Base-by-base conservation (phyloP, 1,139 yeast genomes). In the Arxiozyma telluris region DNA sequence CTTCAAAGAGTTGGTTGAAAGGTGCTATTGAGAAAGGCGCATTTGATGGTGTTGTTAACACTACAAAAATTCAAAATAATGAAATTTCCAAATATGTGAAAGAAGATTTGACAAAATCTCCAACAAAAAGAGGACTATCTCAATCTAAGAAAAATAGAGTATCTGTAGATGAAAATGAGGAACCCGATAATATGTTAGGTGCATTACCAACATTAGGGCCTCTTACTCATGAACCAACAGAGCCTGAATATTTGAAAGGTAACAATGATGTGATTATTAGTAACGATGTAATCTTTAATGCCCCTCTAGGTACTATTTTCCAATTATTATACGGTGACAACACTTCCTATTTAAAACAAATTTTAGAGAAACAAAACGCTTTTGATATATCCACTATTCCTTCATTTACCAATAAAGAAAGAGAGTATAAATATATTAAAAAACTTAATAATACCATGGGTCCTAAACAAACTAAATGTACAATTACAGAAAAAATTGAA, bases 401-500 rank as follows among this genome's bases (percentile, higher is more conserved):
- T 1, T 76, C 76, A 27, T 79, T 83, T 61, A 52, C 57, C 18
- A 63, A 71, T 39, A 71, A 72, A 54, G 73, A 73, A 57, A 78
- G 99, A 58, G 74, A 76, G 46, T 91, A 84, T 66, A 76, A 78
- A 5, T 94, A 91, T 67, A 77, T 76, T 49, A 91, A 91, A 68
- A 98, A 96, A 3, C 74, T 94, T 57, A 75, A 76, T 55, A 91
- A 85, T 0, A 81, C 96, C 0, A 82, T 94, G 55, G 98, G 98
- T 0, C 98, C 98, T 7, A 93, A 91, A 65, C 96, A 91, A 66
- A 91, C 98, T 2, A 81, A 79, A 61, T 94, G 98, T 73, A 66
- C 78, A 18, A 82, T 89, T 54, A 82, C 83, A 1, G 99, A 94
- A 62, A 76, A 79, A 9, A 71, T 88, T 50, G 83, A 84, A 55